These are phyloP conservation scores for Prototheca wickerhamii DNA, from an alignment of 163 green algal species.

Conservation along the genomic window DNA sequence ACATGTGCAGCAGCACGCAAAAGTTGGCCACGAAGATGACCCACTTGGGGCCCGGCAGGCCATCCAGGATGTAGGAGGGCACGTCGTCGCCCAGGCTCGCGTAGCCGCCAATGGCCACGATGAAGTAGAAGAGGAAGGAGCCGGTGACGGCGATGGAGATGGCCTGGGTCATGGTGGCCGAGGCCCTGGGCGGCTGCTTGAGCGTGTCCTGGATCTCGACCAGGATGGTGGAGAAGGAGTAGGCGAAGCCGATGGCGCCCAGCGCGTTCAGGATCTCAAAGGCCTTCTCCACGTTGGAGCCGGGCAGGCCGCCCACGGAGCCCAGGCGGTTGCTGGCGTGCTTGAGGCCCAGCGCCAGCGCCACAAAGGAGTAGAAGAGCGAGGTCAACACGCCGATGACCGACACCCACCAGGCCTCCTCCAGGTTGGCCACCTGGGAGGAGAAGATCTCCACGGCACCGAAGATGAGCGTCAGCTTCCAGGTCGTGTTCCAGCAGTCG, in stretches of 20 bases:
- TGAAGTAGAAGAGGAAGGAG: constrained; percentile 16
- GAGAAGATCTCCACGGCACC: constrained; percentile 20
- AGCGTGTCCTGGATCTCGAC: constrained; percentile 27
- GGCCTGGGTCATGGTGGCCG: not conserved
- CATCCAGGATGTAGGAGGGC: not conserved
- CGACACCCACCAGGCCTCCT: constrained; percentile 36
- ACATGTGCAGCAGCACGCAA: constrained; percentile 22
- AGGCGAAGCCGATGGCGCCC: constrained; percentile 37
- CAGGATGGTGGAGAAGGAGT: constrained; percentile 18
- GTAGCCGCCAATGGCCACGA: constrained; percentile 12
- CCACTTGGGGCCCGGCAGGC: not conserved
- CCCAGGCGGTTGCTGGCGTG: constrained; percentile 2
- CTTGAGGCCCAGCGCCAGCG: constrained; percentile 18
- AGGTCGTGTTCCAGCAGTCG: constrained; percentile 15
- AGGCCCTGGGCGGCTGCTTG: constrained; percentile 13
- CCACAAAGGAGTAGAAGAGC: constrained; percentile 22
- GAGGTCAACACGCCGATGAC: constrained; percentile 19
- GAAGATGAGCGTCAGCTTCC: constrained; percentile 33
- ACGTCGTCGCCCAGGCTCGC: not conserved
- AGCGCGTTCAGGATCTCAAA: constrained; percentile 34
- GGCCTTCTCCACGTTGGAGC: constrained; percentile 17
- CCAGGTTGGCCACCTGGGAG: constrained; percentile 28
- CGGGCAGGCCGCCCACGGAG: constrained; percentile 8
- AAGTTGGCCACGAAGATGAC: constrained; percentile 6
- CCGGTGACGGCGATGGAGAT: constrained; percentile 3